These are phyloP conservation scores for Pythium plurisporium DNA, from an alignment of 352 stramenopile species.

Conservation along the genomic window DNA sequence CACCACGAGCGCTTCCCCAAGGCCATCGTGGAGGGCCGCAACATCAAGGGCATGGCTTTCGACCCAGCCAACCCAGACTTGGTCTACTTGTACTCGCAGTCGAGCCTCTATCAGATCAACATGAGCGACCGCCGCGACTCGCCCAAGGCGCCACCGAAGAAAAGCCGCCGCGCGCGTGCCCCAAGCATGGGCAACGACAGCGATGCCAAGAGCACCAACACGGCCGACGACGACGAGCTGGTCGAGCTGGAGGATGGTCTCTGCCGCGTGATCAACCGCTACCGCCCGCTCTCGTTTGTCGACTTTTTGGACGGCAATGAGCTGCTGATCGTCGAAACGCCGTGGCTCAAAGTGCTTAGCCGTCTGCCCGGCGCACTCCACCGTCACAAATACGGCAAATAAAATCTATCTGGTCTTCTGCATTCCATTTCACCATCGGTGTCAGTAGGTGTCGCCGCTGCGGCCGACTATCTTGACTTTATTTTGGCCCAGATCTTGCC, in stretches of 20 bases:
- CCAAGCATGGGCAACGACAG: constrained; percentile 61
- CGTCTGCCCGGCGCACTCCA: constrained; percentile 73
- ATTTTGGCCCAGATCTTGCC: constrained; percentile 49
- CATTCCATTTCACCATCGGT: background rate
- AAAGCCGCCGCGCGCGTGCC: constrained; percentile 31
- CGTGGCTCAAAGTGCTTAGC: constrained; percentile 84
- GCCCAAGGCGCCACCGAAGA: constrained; percentile 28
- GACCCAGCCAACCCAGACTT: constrained; percentile 70
- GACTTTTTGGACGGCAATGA: constrained; percentile 75
- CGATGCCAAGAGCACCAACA: constrained; percentile 34
- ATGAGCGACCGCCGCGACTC: constrained; percentile 35
- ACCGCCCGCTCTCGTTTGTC: constrained; percentile 81
- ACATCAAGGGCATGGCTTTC: constrained; percentile 79
- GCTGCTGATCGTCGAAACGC: constrained; percentile 78
- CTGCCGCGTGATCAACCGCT: constrained; percentile 76
- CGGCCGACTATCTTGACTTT: constrained; percentile 47
- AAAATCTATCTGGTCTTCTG: constrained; percentile 27
- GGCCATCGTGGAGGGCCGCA: constrained; percentile 62
- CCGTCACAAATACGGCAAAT: constrained; percentile 86
- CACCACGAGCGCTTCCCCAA: constrained; percentile 71
- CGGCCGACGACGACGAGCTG: constrained; percentile 51
- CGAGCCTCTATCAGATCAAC: constrained; percentile 81
- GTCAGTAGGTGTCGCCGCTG: background rate
- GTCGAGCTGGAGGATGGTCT: constrained; percentile 62
- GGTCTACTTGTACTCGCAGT: constrained; percentile 77